Evolutionary conservation across 371 early-diverging fungal genomes (phyloP).

Genomic region (Mucor ambiguus): DNA sequence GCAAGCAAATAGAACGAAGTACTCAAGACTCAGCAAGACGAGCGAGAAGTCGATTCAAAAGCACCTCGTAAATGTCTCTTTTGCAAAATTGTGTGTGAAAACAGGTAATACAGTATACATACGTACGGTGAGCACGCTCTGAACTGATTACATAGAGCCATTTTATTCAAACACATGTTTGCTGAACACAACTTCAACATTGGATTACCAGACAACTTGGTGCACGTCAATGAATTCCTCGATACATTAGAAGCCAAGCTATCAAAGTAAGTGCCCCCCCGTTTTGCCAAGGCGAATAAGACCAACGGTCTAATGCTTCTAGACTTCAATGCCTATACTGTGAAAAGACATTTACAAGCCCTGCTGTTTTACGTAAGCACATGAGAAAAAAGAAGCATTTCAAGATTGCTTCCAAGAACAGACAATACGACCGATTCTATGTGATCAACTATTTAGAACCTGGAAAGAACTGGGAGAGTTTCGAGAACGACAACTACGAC

Average conservation of each 20-base stretch:
- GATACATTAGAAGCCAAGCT: constrained; percentile 79
- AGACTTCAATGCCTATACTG: constrained; percentile 92
- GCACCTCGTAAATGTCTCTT: constrained; percentile 87
- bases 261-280: constrained; percentile 54
- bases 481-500: constrained; percentile 80
- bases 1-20: constrained; percentile 61
- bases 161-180: constrained; percentile 89
- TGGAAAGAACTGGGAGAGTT: constrained; percentile 90
- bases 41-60: constrained; percentile 73
- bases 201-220: constrained; percentile 92
- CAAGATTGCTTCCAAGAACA: constrained; percentile 88
- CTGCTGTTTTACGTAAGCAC: constrained; percentile 90
- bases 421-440: constrained; percentile 93
- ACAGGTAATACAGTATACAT: constrained; percentile 22
- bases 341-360: constrained; percentile 89
- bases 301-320: not conserved
- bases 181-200: constrained; percentile 93
- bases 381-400: constrained; percentile 99
- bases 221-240: constrained; percentile 85
- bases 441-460: constrained; percentile 95
- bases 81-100: constrained; percentile 79
- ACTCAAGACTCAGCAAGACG: constrained; percentile 75
- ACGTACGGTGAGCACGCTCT: not conserved
- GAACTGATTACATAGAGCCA: constrained; percentile 34
- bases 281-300: not conserved